Percentiles rank a stretch among this genome's conserved stretches.
These are phyloP conservation scores for Exserohilum turcica DNA, from an alignment of 2,329 filamentous ascomycete species.

Conservation along the genomic window DNA sequence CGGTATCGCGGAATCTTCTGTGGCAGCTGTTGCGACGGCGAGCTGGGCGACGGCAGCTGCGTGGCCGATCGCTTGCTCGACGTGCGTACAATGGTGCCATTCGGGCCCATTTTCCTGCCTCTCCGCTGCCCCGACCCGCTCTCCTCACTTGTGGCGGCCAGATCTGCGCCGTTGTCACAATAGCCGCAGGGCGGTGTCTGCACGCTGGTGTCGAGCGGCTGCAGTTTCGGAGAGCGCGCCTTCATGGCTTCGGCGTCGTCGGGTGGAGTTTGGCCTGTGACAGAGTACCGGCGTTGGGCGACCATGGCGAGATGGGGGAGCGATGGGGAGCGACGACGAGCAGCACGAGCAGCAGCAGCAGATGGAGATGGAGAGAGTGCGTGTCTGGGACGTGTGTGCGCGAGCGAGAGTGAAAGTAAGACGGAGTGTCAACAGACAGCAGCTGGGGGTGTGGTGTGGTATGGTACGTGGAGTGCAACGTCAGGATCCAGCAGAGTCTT, in stretches of 20 bases:
- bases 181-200: slow-evolving; percentile 40
- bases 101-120: slow-evolving; percentile 37
- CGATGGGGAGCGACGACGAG: neutral
- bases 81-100: slow-evolving; percentile 31
- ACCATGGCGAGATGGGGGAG: slow-evolving; percentile 23
- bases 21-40: slow-evolving; percentile 41
- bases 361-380: neutral
- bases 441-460: neutral
- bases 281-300: slow-evolving; percentile 45
- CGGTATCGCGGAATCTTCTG: slow-evolving; percentile 42
- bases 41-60: slow-evolving; percentile 44
- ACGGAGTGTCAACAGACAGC: slow-evolving; percentile 7
- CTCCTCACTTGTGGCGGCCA: slow-evolving; percentile 19
- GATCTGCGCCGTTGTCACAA: slow-evolving; percentile 31
- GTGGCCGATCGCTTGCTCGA: slow-evolving; percentile 46
- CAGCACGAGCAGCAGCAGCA: neutral
- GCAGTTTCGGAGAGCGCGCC: slow-evolving; percentile 43
- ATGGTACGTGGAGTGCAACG: slow-evolving; percentile 18
- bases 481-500: slow-evolving; percentile 19
- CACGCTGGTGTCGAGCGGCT: slow-evolving; percentile 44
- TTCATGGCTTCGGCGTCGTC: slow-evolving; percentile 42
- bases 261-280: slow-evolving; percentile 45
- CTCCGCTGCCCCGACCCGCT: slow-evolving; percentile 23
- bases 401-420: neutral
- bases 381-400: neutral